Conservation (phyloP, 495 filamentous ascomycete species). For the Neurospora sublineolata region DNA sequence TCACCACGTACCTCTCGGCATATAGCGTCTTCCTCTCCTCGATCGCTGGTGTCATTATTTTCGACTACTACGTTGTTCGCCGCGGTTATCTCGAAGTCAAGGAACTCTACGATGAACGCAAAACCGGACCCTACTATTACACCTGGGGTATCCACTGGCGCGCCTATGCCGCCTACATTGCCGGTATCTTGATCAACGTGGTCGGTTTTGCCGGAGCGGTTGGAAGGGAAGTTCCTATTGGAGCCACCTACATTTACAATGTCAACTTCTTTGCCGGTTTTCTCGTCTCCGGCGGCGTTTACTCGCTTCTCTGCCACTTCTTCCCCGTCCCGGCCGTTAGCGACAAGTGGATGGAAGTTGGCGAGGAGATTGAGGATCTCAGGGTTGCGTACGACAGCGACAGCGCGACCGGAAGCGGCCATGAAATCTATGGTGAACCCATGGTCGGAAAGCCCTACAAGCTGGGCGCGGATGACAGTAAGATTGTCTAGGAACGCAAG, state of each 20-base stretch:
- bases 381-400: constrained; percentile 34
- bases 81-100: constrained; percentile 69
- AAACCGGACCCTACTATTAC: constrained; percentile 60
- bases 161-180: constrained; percentile 72
- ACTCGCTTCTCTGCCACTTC: constrained; percentile 55
- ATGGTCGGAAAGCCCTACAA: not conserved
- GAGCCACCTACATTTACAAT: constrained; percentile 79
- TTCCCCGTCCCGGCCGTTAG: constrained; percentile 66
- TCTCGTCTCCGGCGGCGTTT: constrained; percentile 53
- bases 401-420: constrained; percentile 8
- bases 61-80: constrained; percentile 84
- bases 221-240: constrained; percentile 53
- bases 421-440: constrained; percentile 7
- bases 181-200: constrained; percentile 83
- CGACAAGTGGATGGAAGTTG: constrained; percentile 71
- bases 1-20: constrained; percentile 87
- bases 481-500: constrained; percentile 3
- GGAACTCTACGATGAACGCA: constrained; percentile 65
- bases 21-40: constrained; percentile 94
- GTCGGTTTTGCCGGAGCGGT: constrained; percentile 84
- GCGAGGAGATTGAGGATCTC: constrained; percentile 48
- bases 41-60: constrained; percentile 82
- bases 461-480: constrained; percentile 3
- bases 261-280: constrained; percentile 85
- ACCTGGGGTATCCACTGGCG: constrained; percentile 68